Evolutionary conservation across 148 eudicot genomes (phyloP).

Genomic region (Fallopia convolvulus): DNA sequence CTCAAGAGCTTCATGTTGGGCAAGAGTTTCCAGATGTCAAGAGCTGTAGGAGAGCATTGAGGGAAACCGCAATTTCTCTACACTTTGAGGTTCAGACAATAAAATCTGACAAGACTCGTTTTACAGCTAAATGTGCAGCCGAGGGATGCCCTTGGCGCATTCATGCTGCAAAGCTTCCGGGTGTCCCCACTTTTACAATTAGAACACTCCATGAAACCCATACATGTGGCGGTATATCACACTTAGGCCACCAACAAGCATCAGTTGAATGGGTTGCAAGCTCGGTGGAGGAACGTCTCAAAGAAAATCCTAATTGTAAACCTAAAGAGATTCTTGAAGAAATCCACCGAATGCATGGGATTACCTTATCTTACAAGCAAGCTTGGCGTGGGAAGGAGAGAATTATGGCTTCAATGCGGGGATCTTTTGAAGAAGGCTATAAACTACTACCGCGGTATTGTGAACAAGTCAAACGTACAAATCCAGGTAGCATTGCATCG

Average conservation of each 20-base stretch:
- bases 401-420: constrained; percentile 52
- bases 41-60: constrained; percentile 43
- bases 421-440: constrained; percentile 59
- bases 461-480: constrained; percentile 39
- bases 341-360: constrained; percentile 49
- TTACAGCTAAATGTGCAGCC: constrained; percentile 43
- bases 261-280: constrained; percentile 56
- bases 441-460: constrained; percentile 45
- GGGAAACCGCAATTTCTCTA: constrained; percentile 46
- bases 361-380: constrained; percentile 51
- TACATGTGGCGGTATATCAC: constrained; percentile 46
- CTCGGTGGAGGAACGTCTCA: constrained; percentile 39
- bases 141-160: constrained; percentile 60
- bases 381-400: constrained; percentile 67
- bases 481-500: constrained; percentile 48
- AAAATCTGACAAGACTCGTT: constrained; percentile 50
- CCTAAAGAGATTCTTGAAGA: constrained; percentile 60
- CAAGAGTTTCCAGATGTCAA: constrained; percentile 51
- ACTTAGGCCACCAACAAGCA: constrained; percentile 54
- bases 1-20: constrained; percentile 36
- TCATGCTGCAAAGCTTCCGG: constrained; percentile 47
- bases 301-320: constrained; percentile 44
- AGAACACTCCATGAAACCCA: constrained; percentile 40
- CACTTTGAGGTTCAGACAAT: constrained; percentile 50
- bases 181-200: constrained; percentile 41